Evolutionary conservation across 768 basidiomycete species (phyloP), one percentile per base, ranked within the genome.

Genomic region (Crucibulum laeve): DNA sequence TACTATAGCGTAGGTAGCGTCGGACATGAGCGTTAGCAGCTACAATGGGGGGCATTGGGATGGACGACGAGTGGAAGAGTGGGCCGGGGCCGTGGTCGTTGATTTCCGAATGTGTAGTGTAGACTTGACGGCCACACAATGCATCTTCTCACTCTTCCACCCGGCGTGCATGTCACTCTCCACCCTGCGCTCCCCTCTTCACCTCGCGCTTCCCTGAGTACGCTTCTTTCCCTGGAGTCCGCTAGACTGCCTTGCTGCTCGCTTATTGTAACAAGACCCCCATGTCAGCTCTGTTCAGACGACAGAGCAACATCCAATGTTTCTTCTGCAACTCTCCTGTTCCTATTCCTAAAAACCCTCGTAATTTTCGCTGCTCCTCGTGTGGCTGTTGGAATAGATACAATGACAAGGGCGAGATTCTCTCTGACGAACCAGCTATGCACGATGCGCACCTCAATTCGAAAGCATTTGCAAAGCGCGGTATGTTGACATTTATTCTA

Each of bases 351-450:
- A 53, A 60, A 25, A 73, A 85, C 55, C 62, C 73, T 3, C 69
- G 66, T 10, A 74, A 77, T 35, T 90, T 86, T 59, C 73, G 75
- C 42, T 91, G 88, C 50, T 63, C 78, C 10, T 62, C 75, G 7
- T 91, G 88, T 54, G 63, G 65, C 32, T 88, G 85, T 58, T 80
- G 80, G 79, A 93, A 91, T 60, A 76, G 80, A 36, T 88, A 77
- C 56, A 79, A 86, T 52, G 61, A 76, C 40, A 58, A 68, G 10
- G 91, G 91, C 26, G 79, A 91, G 50, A 90, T 94, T 50, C 53
- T 84, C 26, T 89, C 89, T 1, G 85, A 91, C 54, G 85, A 92
- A 43, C 87, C 91, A 14, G 89, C 91, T 1, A 92, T 92, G 89
- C 81, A 89, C 56, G 80, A 90, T 50, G 80, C 91, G 56, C 61